Evolutionary conservation across 305 asterid species (phyloP).

Genomic region (Ilex paraguariensis): DNA sequence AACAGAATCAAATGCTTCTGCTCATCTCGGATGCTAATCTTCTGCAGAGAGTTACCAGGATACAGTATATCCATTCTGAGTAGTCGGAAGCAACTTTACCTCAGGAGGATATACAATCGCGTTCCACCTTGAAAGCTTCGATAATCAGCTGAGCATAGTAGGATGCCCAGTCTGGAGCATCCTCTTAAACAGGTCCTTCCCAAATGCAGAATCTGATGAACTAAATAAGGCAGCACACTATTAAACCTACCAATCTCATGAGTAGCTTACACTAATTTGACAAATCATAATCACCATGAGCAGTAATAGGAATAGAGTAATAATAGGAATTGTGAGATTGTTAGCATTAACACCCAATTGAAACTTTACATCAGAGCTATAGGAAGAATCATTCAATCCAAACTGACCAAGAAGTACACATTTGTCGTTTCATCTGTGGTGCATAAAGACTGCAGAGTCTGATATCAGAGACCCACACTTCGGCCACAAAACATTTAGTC

Average conservation of each 20-base stretch:
- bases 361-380: not conserved
- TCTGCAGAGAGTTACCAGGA: no score
- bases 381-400: not conserved
- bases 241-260: slow-evolving; percentile 41
- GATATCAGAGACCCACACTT: no score
- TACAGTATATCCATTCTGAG: no score
- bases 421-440: not conserved
- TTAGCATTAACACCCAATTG: not conserved
- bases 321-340: not conserved
- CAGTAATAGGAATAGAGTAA: not conserved
- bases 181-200: slow-evolving; percentile 92
- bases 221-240: slow-evolving; percentile 59
- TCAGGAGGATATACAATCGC: not conserved
- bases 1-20: no score
- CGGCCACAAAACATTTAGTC: no score
- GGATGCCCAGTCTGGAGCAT: slow-evolving; percentile 97
- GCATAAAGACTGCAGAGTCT: no score
- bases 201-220: slow-evolving; percentile 95
- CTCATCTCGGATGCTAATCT: no score
- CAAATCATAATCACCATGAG: not conserved
- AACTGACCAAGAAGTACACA: not conserved
- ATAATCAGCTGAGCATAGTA: slow-evolving; percentile 73
- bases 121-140: slow-evolving; percentile 12
- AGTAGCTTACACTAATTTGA: not conserved
- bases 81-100: not conserved